Base-by-base conservation (phyloP, 208 protist genomes). In the Balamuthia mandrillaris region DNA sequence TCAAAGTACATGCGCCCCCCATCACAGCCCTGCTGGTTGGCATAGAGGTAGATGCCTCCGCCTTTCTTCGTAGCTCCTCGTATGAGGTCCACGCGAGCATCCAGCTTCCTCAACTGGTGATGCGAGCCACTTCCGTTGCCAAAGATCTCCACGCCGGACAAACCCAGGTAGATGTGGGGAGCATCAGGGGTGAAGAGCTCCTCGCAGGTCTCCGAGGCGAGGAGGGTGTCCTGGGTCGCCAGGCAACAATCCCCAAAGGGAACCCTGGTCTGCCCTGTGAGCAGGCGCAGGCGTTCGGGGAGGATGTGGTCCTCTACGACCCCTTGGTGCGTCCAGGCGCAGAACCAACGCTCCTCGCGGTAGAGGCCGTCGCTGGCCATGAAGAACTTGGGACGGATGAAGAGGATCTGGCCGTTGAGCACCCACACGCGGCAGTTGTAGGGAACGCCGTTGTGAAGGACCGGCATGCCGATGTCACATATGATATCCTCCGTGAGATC, bases 351-450 rank as follows among this genome's bases (percentile, higher is more conserved):
- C 27, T 35, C 72, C 82, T 96, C 94, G 47, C 94, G 84, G 87
- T 96, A 96, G 81, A 96, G 95, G 65, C 94, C 94, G 56, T 96
- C 93, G 70, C 88, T 90, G 47, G 92, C 91, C 31, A 96, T 33
- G 74, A 49, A 90, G 37, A 93, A 63, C 70, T 96, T 96, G 27
- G 94, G 94, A 31, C 91, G 89, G 24, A 96, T 94, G 1, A 95
- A 45, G 7, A 96, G 37, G 18, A 96, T 85, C 18, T 87, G 56
- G 14, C 85, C 31, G 86, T 96, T 89, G 18, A 89, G 78, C 12
- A 93, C 24, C 44, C 95, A 42, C 12, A 96, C 87, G 27, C 95
- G 88, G 85, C 92, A 95, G 86, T 96, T 96, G 88, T 96, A 96
- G 29, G 88, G 77, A 16, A 95, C 91, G 35, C 85, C 41, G 5